Base-by-base conservation (phyloP, 257 asterid species). In the Solanum chaucha region DNA sequence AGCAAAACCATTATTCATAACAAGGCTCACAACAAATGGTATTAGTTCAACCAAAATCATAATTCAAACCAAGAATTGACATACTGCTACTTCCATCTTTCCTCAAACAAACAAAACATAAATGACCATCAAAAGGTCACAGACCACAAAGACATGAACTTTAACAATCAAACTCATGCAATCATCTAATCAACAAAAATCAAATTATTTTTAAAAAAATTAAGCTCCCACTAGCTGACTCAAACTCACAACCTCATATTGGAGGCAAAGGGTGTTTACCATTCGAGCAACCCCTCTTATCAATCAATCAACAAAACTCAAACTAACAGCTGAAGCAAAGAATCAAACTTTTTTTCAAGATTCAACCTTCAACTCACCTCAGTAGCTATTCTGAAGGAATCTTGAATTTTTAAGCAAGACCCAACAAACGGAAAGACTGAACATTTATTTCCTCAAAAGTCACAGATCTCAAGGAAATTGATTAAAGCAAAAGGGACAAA, bases 391-490 rank as follows among this genome's bases (percentile, higher is more conserved):
- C 59, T 82, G 83, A 59, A 80, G 71, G 72, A 40, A 36, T 81
- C 84, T 72, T 46, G 40, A 80, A 80, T 0, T 80, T 26, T 80
- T 44, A 20, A 80, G 67, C 84, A 24, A 15, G 35, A 7, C 51
- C 83, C 88, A 71, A 28, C 20, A 58, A 19, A 70, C 70, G 28
- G 20, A 46, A 14, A 73, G 28, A 58, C 72, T 35, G 8, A n/a
- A 72, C 30, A 35, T 58, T 83, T 84, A 84, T 55, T 28, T 83
- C 70, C 59, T 73, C 34, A 30, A 28, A 34, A 67, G 86, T 84
- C 44, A 92, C 89, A 86, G 96, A 94, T 94, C 94, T 93, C 92
- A 87, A 91, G 46, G 26, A 36, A 46, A 26, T 46, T 82, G 77
- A 40, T 24, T 28, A 41, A 85, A 51, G 59, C 83, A 77, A 55